These are phyloP conservation scores for Powellomyces hirtus DNA, from an alignment of 192 early-diverging fungal genomes.

Conservation along the genomic window DNA sequence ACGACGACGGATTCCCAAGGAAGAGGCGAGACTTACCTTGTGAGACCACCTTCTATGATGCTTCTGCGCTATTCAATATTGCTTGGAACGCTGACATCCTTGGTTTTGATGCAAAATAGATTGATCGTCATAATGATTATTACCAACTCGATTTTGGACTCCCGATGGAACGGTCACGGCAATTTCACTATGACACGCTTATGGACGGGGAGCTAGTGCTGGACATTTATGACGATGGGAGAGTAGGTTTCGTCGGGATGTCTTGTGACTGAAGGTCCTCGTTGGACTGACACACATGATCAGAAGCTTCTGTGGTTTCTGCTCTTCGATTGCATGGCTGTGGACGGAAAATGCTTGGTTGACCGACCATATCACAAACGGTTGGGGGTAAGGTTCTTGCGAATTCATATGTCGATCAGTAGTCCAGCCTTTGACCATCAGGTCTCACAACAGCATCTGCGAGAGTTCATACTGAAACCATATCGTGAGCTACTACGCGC, in stretches of 20 bases:
- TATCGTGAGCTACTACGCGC: slow-evolving; percentile 50
- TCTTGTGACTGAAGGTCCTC: background rate
- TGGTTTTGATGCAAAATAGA: slow-evolving; percentile 34
- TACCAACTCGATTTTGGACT: slow-evolving; percentile 55
- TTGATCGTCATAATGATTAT: slow-evolving; percentile 89
- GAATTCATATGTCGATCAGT: background rate
- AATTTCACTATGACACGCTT: slow-evolving; percentile 66
- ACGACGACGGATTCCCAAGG: slow-evolving; percentile 21
- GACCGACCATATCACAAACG: slow-evolving; percentile 58
- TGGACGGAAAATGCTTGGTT: slow-evolving; percentile 56
- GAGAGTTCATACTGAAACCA: slow-evolving; percentile 62
- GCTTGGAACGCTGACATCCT: background rate
- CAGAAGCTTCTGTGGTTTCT: slow-evolving; percentile 42
- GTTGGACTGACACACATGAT: background rate
- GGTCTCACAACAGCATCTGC: slow-evolving; percentile 54
- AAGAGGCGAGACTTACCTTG: slow-evolving; percentile 34
- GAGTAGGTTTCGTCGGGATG: slow-evolving; percentile 16
- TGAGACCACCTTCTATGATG: slow-evolving; percentile 1
- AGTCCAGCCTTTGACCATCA: background rate
- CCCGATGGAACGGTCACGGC: slow-evolving; percentile 40
- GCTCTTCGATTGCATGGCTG: slow-evolving; percentile 69
- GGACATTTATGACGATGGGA: slow-evolving; percentile 64
- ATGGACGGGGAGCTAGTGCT: slow-evolving; percentile 91
- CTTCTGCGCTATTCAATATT: background rate
- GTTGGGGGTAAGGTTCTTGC: slow-evolving; percentile 58